Evolutionary conservation across 2,329 filamentous ascomycete genomes (phyloP), one percentile per base, ranked within the genome.

Genomic region (Exophiala sideris): DNA sequence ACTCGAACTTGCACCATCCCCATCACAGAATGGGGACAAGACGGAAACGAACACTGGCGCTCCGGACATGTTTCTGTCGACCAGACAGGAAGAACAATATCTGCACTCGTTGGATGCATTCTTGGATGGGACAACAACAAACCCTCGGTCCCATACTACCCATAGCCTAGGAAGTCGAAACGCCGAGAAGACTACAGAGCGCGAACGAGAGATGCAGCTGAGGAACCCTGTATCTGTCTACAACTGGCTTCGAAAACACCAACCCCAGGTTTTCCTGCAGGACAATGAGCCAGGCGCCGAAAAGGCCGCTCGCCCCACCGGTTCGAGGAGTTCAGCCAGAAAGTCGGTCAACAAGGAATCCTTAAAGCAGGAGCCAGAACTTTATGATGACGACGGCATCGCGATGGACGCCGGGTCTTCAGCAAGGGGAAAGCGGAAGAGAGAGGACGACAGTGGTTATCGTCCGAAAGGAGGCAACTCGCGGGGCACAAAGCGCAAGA

Each of bases 211-310:
- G 52, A 68, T 79, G 46, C 77, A 79, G 24, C 71, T 90, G 20
- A 82, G 82, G 48, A 97, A 97, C 68, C 91, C 91, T 0, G 88
- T 90, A 39, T 95, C 89, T 55, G 91, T 96, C 2, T 95, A 95
- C 74, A 96, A 95, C 70, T 99, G 94, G 94, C 81, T 99, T 10
- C 83, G 89, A 59, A 85, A 89, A 67, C 81, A 96, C 70, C 86
- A 89, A 55, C 88, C 91, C 2, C 86, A 92, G 69, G 85, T 91
- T 45, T 91, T 95, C 74, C 74, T 95, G 16, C 87, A 95, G 68
- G 88, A 91, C 65, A 82, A 84, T 52, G 84, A 86, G 64, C 64
- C 67, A 32, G 64, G 68, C 5, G 70, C 71, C 3, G 73, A 76
- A 54, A 76, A 76, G 63, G 68, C 70, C 32, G 57, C 64, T 16